phyloP scores from a whole-genome alignment of 352 stramenopile species.

The Globisporangium parvum region DNA sequence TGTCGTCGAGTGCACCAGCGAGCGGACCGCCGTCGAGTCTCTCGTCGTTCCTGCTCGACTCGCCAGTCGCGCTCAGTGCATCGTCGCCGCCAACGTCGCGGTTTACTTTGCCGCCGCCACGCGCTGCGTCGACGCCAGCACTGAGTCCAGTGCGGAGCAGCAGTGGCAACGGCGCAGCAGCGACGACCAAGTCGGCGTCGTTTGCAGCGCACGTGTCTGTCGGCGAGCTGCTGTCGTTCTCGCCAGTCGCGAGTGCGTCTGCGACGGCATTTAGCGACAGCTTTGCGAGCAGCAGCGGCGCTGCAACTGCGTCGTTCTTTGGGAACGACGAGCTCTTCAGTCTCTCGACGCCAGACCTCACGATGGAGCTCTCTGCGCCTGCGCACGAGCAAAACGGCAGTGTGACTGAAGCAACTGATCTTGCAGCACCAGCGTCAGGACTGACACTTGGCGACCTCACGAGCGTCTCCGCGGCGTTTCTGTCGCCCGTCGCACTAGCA shows the following conservation, averaged over 20 bases:
- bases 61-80: neutral
- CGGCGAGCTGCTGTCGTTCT: constrained; percentile 56
- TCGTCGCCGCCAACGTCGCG: constrained; percentile 11
- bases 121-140: constrained; percentile 14
- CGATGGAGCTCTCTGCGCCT: constrained; percentile 2
- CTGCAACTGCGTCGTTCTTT: constrained; percentile 11
- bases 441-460: no score
- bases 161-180: neutral
- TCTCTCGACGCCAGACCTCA: constrained; percentile 8
- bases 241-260: constrained; percentile 24
- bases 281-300: constrained; percentile 23
- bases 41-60: constrained; percentile 8
- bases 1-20: neutral
- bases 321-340: constrained; percentile 30
- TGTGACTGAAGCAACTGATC: constrained; percentile 2
- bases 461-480: neutral
- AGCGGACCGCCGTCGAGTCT: constrained; percentile 1
- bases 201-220: constrained; percentile 17
- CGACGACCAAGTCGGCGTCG: constrained; percentile 5
- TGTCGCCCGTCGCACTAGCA: neutral
- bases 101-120: constrained; percentile 11
- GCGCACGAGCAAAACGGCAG: neutral
- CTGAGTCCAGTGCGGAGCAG: neutral
- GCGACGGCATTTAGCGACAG: constrained; percentile 16
- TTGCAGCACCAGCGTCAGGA: neutral